Percentiles rank a stretch among this genome's conserved stretches.
Evolutionary conservation across 352 stramenopile species (phyloP).

Genomic region (Phytophthora citrophthora): DNA sequence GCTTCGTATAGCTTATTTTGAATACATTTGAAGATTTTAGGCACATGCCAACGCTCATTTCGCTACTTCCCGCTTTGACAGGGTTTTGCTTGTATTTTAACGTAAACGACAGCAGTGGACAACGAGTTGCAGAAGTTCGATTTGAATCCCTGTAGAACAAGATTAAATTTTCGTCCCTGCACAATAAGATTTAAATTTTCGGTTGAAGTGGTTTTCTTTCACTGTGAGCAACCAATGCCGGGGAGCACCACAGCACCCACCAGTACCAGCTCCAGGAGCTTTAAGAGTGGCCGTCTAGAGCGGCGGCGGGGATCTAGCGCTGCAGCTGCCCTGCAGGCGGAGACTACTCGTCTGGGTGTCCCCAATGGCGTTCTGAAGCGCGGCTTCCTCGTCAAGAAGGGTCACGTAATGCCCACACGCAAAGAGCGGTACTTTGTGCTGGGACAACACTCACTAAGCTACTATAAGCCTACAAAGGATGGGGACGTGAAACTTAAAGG

Average conservation of each 20-base stretch:
- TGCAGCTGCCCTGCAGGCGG: constrained; percentile 26
- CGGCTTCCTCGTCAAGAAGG: constrained; percentile 62
- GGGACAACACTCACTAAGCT: constrained; percentile 47
- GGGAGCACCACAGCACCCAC: not conserved
- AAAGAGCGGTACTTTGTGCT: constrained; percentile 64
- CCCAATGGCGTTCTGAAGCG: constrained; percentile 34
- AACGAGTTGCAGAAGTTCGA: too few relatives aligned
- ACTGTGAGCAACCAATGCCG: constrained; percentile 4
- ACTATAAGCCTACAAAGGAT: constrained; percentile 48
- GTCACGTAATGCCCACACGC: constrained; percentile 59
- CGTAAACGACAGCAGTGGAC: too few relatives aligned
- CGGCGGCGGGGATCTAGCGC: constrained; percentile 27
- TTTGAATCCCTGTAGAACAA: too few relatives aligned
- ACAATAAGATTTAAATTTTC: too few relatives aligned
- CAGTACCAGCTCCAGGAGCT: not conserved
- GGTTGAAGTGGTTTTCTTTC: constrained; percentile 13
- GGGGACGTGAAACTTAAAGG: constrained; percentile 46
- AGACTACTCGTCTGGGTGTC: constrained; percentile 21
- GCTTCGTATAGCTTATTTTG: too few relatives aligned
- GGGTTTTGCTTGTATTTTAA: too few relatives aligned
- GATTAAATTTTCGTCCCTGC: too few relatives aligned
- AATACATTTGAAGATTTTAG: too few relatives aligned
- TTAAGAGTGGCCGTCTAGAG: constrained; percentile 12
- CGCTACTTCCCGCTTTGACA: too few relatives aligned
- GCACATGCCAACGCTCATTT: too few relatives aligned